Percentiles rank a stretch among this genome's conserved stretches.
phyloP scores from a whole-genome alignment of 2,329 filamentous ascomycete species.

The Hypoxylon sp. region DNA sequence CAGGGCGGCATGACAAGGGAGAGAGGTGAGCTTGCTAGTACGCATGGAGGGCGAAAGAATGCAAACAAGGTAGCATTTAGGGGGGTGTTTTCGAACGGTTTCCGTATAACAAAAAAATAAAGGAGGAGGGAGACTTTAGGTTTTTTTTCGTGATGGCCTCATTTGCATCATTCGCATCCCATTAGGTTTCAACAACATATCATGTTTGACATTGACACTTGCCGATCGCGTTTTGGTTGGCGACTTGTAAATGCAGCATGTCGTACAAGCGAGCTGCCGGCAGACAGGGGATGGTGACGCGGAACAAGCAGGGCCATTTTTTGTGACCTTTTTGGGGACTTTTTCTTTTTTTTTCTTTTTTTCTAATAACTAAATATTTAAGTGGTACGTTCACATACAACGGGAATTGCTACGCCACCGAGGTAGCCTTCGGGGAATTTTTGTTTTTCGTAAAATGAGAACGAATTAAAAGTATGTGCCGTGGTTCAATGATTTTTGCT shows the following conservation, averaged over 20 bases:
- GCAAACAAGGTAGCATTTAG: conserved; percentile 30
- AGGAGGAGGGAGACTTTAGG: conserved; percentile 15
- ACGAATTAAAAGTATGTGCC: conserved; percentile 21
- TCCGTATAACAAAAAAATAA: conserved; percentile 25
- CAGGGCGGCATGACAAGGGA: conserved; percentile 11
- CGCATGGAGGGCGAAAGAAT: conserved; percentile 19
- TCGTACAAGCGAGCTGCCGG: conserved; percentile 28
- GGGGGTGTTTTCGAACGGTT: conserved; percentile 32
- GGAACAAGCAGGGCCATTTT: conserved; percentile 1
- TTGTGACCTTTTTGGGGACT: conserved; percentile 8
- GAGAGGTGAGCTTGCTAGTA: conserved; percentile 23
- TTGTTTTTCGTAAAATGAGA: conserved; percentile 28
- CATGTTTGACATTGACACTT: conserved; percentile 37
- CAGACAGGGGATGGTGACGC: conserved; percentile 16
- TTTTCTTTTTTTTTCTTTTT: no score
- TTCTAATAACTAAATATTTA: not conserved
- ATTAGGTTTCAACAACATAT: conserved; percentile 39
- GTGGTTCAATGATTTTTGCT: conserved; percentile 15
- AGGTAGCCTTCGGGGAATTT: not conserved
- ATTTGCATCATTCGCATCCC: conserved; percentile 29
- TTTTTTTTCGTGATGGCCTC: conserved; percentile 44
- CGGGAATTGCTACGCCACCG: conserved; percentile 15
- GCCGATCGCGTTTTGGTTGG: conserved; percentile 25
- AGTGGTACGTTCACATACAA: not conserved
- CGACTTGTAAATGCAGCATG: conserved; percentile 11